A percentile compares a stretch with the other conserved stretches of the same genome.
These are phyloP conservation scores for Tricholoma hemisulphureum DNA, from an alignment of 768 basidiomycete genomes.

Conservation along the genomic window DNA sequence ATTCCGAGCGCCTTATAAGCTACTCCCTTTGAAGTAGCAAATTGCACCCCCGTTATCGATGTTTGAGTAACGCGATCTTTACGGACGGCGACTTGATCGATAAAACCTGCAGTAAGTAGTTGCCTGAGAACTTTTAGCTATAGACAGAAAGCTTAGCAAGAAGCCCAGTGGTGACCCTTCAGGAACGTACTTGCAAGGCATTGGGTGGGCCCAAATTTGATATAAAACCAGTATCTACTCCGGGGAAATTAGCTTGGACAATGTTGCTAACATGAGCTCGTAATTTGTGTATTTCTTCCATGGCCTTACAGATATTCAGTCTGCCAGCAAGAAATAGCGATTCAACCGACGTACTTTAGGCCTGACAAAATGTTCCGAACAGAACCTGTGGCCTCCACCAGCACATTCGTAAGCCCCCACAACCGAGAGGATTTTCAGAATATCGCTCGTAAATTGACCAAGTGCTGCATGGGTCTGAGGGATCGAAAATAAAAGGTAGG, in stretches of 20 bases:
- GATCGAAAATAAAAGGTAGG: conserved; percentile 2
- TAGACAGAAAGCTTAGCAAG: conserved; percentile 5
- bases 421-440: conserved; percentile 88
- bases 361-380: conserved; percentile 85
- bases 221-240: conserved; percentile 55
- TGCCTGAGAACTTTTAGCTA: conserved; percentile 91
- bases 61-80: conserved; percentile 74
- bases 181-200: conserved; percentile 61
- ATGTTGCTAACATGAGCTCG: conserved; percentile 86
- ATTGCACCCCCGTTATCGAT: conserved; percentile 60
- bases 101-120: conserved; percentile 83
- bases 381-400: conserved; percentile 78
- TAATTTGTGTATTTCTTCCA: conserved; percentile 98
- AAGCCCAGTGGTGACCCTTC: neutral
- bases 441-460: conserved; percentile 78
- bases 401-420: conserved; percentile 96
- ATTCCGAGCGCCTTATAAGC: conserved; percentile 82
- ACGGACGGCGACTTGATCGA: conserved; percentile 92
- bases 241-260: conserved; percentile 75
- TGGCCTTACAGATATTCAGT: conserved; percentile 55
- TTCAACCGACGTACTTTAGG: conserved; percentile 59
- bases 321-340: neutral
- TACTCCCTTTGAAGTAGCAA: conserved; percentile 73
- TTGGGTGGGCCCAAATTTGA: conserved; percentile 73
- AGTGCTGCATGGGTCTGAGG: conserved; percentile 72